Conservation (phyloP, 2,329 filamentous ascomycete species). For the Alternaria sp. region DNA sequence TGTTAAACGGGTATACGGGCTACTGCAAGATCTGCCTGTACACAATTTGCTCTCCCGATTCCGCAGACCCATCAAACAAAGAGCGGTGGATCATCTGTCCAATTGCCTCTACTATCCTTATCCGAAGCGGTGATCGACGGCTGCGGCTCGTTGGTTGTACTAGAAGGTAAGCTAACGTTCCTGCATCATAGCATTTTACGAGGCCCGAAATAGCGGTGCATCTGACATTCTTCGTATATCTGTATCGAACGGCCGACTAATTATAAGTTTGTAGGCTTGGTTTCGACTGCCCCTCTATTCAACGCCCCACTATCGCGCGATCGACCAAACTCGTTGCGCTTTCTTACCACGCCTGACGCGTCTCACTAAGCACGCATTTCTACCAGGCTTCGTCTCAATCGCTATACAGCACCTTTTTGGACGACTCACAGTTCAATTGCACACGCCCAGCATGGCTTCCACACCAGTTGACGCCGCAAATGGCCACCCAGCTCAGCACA, state of each 20-base stretch:
- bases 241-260: slow-evolving; percentile 4
- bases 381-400: slow-evolving; percentile 17
- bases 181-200: background rate
- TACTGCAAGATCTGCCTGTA: slow-evolving; percentile 8
- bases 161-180: slow-evolving; percentile 5
- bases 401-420: slow-evolving; percentile 5
- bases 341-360: slow-evolving; percentile 16
- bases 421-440: background rate
- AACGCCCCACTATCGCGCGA: slow-evolving; percentile 12
- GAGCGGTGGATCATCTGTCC: slow-evolving; percentile 41
- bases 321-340: slow-evolving; percentile 12
- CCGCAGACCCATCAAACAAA: slow-evolving; percentile 20
- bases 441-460: slow-evolving; percentile 39
- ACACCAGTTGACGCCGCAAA: slow-evolving; percentile 42
- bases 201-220: slow-evolving; percentile 10
- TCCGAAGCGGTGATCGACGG: slow-evolving; percentile 10
- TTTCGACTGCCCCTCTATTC: slow-evolving; percentile 10
- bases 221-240: slow-evolving; percentile 3
- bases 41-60: slow-evolving; percentile 5
- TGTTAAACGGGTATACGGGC: background rate
- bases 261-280: background rate
- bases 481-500: slow-evolving; percentile 55
- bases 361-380: slow-evolving; percentile 20
- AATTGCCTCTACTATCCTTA: slow-evolving; percentile 37
- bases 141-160: slow-evolving; percentile 12